Conservation (phyloP, 352 stramenopile species). For the Phytophthora colocasiae region DNA sequence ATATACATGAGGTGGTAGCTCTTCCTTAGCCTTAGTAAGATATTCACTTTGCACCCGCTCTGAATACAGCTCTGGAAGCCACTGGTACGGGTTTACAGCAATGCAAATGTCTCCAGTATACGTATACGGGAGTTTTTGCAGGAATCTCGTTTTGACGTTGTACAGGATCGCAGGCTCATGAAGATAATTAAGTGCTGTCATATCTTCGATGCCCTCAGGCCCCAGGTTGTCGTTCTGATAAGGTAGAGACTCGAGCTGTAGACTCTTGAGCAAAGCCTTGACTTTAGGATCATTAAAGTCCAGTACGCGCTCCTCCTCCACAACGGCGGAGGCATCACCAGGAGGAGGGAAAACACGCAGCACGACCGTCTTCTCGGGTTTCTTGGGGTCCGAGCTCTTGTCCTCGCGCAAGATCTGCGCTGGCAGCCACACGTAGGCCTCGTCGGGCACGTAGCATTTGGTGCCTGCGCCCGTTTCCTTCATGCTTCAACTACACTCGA, state of each 20-base stretch:
- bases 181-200: conserved; percentile 90
- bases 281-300: conserved; percentile 80
- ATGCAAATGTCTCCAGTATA: conserved; percentile 98
- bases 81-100: conserved; percentile 97
- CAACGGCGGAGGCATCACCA: conserved; percentile 16
- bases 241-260: conserved; percentile 76
- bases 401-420: conserved; percentile 75
- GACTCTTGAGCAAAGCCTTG: conserved; percentile 62
- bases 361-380: conserved; percentile 62
- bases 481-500: conserved; percentile 17
- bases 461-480: conserved; percentile 53
- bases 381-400: conserved; percentile 56
- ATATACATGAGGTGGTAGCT: conserved; percentile 76
- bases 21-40: conserved; percentile 61
- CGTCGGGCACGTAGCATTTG: conserved; percentile 88
- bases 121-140: conserved; percentile 93
- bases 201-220: conserved; percentile 76
- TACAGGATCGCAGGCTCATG: conserved; percentile 93
- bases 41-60: conserved; percentile 78
- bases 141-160: conserved; percentile 90
- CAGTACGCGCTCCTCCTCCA: conserved; percentile 64
- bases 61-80: conserved; percentile 87
- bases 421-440: conserved; percentile 78
- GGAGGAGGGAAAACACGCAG: conserved; percentile 58
- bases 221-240: conserved; percentile 83